phyloP scores from a whole-genome alignment of 1,284 basidiomycete genomes.

The Thelephora terrestris region DNA sequence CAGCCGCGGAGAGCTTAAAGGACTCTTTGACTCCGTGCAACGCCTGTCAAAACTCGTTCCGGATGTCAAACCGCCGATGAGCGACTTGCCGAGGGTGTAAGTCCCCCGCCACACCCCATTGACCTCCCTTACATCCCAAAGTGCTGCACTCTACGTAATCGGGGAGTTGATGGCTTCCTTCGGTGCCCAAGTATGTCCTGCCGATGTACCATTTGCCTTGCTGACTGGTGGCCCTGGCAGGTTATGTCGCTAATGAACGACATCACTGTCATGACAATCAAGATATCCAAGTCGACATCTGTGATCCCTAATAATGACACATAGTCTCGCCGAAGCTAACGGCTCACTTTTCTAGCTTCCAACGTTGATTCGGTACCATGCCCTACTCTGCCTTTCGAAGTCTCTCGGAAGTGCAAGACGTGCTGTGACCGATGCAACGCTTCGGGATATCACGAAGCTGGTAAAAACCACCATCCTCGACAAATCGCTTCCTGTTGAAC shows the following conservation, averaged over 20 bases:
- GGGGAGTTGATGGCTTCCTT: conserved; percentile 82
- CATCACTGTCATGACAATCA: conserved; percentile 56
- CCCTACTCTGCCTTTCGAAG: conserved; percentile 70
- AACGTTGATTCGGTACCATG: conserved; percentile 77
- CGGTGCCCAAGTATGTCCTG: conserved; percentile 63
- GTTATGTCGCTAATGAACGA: conserved; percentile 95
- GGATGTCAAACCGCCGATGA: conserved; percentile 59
- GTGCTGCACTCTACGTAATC: conserved; percentile 71
- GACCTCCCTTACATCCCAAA: conserved; percentile 19
- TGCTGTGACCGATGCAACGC: conserved; percentile 69
- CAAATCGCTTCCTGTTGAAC: conserved; percentile 80
- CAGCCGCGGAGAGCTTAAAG: conserved; percentile 70
- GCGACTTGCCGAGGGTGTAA: conserved; percentile 27
- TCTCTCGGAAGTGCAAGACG: conserved; percentile 70
- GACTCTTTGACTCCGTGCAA: conserved; percentile 85
- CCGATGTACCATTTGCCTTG: not conserved
- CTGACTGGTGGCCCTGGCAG: conserved; percentile 27
- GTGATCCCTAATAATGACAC: conserved; percentile 24
- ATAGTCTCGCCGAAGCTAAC: not conserved
- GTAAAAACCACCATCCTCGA: conserved; percentile 72
- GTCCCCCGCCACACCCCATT: not conserved
- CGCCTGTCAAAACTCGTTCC: conserved; percentile 62
- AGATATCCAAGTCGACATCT: conserved; percentile 59
- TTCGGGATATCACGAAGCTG: conserved; percentile 82
- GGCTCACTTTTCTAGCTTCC: conserved; percentile 31